Evolutionary conservation across 2,329 filamentous ascomycete species (phyloP).

Genomic region (Cercospora sojina): DNA sequence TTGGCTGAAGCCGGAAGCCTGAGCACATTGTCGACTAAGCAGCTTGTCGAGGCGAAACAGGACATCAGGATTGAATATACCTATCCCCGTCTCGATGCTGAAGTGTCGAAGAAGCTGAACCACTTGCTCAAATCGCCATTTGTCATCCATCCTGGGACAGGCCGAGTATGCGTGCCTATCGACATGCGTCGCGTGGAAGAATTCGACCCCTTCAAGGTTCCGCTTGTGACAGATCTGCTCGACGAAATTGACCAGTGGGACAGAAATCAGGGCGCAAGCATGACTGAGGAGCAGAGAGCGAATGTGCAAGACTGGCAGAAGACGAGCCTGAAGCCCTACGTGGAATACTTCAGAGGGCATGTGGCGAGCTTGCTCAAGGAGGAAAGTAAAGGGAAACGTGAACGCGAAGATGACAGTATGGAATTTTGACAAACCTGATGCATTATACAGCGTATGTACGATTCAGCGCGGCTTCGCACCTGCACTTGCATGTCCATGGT

Average conservation of each 20-base stretch:
- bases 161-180: conserved; percentile 92
- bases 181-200: conserved; percentile 70
- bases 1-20: conserved; percentile 76
- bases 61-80: conserved; percentile 97
- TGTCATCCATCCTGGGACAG: conserved; percentile 91
- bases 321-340: conserved; percentile 88
- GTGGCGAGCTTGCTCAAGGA: conserved; percentile 78
- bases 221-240: conserved; percentile 79
- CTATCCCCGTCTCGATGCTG: conserved; percentile 92
- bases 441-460: not conserved
- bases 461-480: not conserved
- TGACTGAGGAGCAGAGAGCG: conserved; percentile 47
- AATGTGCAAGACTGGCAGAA: conserved; percentile 87
- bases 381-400: conserved; percentile 54
- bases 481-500: not conserved
- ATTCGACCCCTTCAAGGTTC: conserved; percentile 86
- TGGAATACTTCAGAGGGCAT: conserved; percentile 84
- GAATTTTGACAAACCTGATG: conserved; percentile 55
- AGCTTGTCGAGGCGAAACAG: conserved; percentile 85
- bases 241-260: conserved; percentile 84
- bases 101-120: conserved; percentile 96
- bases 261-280: conserved; percentile 46
- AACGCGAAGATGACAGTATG: conserved; percentile 62
- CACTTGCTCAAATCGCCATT: conserved; percentile 97
- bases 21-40: conserved; percentile 54